phyloP scores from a whole-genome alignment of 495 filamentous ascomycete species.

The Xylaria bambusicola region DNA sequence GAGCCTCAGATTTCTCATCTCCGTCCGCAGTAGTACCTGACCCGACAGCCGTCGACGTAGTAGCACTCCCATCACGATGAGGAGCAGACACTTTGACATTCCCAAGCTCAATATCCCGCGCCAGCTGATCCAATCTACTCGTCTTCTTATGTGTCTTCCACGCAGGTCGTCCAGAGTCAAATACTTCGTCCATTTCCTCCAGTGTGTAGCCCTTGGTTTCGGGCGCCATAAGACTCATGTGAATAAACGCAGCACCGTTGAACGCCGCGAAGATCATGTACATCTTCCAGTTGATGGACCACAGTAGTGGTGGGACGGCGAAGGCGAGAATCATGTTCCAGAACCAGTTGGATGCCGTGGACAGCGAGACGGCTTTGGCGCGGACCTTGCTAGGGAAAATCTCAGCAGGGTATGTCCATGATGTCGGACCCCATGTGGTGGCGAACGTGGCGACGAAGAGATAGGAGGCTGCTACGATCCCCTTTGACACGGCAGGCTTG shows the following conservation, averaged over 20 bases:
- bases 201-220: constrained; percentile 81
- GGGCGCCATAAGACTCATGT: constrained; percentile 72
- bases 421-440: constrained; percentile 76
- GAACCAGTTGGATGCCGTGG: constrained; percentile 70
- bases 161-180: constrained; percentile 52
- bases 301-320: constrained; percentile 60
- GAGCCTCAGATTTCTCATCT: not conserved
- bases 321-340: constrained; percentile 69
- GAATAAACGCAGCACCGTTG: constrained; percentile 67
- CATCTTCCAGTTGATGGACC: constrained; percentile 60
- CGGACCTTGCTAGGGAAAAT: constrained; percentile 75
- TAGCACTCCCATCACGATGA: not conserved
- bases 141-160: constrained; percentile 47
- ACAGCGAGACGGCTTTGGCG: constrained; percentile 64
- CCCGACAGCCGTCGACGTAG: not conserved
- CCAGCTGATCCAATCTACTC: constrained; percentile 50
- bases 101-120: constrained; percentile 54
- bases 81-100: constrained; percentile 29
- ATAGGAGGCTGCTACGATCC: constrained; percentile 69
- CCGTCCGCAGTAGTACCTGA: not conserved
- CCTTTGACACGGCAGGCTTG: constrained; percentile 50
- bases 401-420: constrained; percentile 82
- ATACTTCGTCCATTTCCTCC: constrained; percentile 66
- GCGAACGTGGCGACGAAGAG: constrained; percentile 76
- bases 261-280: constrained; percentile 70